phyloP scores from a whole-genome alignment of 352 stramenopile species.

The Ophiocytium majus region DNA sequence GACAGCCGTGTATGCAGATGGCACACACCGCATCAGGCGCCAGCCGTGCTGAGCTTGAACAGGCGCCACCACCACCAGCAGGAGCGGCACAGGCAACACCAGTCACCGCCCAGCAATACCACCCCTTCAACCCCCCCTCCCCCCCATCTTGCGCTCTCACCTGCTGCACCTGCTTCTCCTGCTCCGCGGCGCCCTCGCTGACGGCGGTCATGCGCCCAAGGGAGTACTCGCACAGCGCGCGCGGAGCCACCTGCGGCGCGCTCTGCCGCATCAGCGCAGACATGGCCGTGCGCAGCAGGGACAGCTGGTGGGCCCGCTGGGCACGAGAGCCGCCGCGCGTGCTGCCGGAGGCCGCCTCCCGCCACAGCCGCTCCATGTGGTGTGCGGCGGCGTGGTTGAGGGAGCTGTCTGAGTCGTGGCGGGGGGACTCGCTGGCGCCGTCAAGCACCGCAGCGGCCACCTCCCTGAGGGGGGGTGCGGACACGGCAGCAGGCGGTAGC shows the following conservation, averaged over 20 bases:
- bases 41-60: too few species aligned
- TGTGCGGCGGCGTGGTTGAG: not conserved
- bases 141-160: too few species aligned
- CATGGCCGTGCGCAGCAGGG: conserved; percentile 31
- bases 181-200: not conserved
- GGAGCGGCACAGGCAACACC: too few species aligned
- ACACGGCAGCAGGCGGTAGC: too few species aligned
- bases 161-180: not conserved
- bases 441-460: not conserved
- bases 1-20: too few species aligned
- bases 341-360: not conserved
- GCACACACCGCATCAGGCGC: too few species aligned
- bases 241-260: conserved; percentile 28
- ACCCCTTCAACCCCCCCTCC: not conserved
- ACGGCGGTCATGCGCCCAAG: conserved; percentile 42
- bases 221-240: conserved; percentile 52
- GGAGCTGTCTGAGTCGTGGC: not conserved
- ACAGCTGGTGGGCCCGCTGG: not conserved
- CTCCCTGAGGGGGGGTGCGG: not conserved
- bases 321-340: not conserved
- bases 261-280: conserved; percentile 42
- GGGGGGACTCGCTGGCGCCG: not conserved
- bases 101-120: not conserved
- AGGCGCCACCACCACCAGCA: too few species aligned
- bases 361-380: not conserved